phyloP scores from a whole-genome alignment of 1,284 basidiomycete species.

The Leccinum fuscescens region DNA sequence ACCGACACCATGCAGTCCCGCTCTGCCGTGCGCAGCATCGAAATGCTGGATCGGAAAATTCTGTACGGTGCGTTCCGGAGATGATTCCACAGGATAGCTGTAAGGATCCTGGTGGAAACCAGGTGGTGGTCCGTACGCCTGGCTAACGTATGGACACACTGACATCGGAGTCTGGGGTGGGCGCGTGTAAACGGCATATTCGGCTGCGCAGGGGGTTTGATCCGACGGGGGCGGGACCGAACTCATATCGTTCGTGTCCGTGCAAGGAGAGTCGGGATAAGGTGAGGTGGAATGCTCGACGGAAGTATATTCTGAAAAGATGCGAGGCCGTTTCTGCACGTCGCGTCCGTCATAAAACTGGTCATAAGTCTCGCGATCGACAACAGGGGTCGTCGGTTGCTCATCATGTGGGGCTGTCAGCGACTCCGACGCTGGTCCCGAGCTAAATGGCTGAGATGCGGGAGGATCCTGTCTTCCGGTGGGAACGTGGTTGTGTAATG shows the following conservation, averaged over 20 bases:
- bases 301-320: slow-evolving; percentile 10
- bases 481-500: slow-evolving; percentile 19
- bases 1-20: slow-evolving; percentile 11
- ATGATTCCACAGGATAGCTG: slow-evolving; percentile 9
- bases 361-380: slow-evolving; percentile 9
- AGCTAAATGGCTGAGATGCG: slow-evolving; percentile 4
- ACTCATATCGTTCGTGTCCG: slow-evolving; percentile 17
- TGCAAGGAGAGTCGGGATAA: slow-evolving; percentile 12
- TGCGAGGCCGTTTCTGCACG: slow-evolving; percentile 15
- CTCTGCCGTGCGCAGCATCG: slow-evolving; percentile 13
- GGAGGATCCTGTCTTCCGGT: slow-evolving; percentile 23
- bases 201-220: slow-evolving; percentile 20
- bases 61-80: slow-evolving; percentile 17
- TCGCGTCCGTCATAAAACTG: slow-evolving; percentile 14
- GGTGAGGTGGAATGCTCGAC: slow-evolving; percentile 6
- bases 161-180: slow-evolving; percentile 2
- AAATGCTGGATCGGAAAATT: slow-evolving; percentile 12
- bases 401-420: slow-evolving; percentile 15
- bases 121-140: slow-evolving; percentile 9
- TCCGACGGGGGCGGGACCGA: slow-evolving; percentile 20
- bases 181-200: slow-evolving; percentile 5
- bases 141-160: slow-evolving; percentile 8
- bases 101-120: slow-evolving; percentile 15
- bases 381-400: slow-evolving; percentile 3
- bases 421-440: slow-evolving; percentile 9